Conservation (phyloP, 805 yeast genomes). For the Kodamaea neixiangensis region DNA sequence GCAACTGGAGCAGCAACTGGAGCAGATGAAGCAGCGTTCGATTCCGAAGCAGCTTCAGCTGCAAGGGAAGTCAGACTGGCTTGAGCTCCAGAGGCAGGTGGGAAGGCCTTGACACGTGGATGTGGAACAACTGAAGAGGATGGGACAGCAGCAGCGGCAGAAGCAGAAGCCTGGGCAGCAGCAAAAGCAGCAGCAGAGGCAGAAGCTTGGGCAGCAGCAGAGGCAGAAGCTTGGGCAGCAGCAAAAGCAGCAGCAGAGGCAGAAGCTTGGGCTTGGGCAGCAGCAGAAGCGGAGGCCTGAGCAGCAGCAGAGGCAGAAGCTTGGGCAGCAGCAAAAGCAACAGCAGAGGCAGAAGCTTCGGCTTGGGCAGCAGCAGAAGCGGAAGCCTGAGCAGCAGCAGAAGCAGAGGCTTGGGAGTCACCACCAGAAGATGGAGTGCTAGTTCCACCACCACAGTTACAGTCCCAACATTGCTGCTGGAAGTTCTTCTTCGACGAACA, state of each 20-base stretch:
- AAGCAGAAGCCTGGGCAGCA: neutral
- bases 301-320: conserved; percentile 5
- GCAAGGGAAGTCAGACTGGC: neutral
- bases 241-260: conserved; percentile 4
- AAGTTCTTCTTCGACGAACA: conserved; percentile 9
- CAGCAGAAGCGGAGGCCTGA: conserved; percentile 5
- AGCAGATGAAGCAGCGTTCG: conserved; percentile 18
- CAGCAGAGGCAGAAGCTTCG: conserved; percentile 5
- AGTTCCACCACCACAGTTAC: conserved; percentile 12
- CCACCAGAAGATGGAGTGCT: neutral
- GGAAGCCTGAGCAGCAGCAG: conserved; percentile 1
- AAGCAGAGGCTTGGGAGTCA: neutral
- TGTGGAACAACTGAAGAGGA: neutral
- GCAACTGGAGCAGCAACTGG: conserved; percentile 16
- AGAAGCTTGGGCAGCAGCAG: conserved; percentile 3
- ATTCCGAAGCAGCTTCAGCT: conserved; percentile 23
- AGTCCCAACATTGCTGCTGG: conserved; percentile 16
- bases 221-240: conserved; percentile 4
- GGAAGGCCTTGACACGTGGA: neutral
- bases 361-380: conserved; percentile 8
- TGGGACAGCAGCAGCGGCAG: conserved; percentile 3
- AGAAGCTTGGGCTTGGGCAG: conserved; percentile 6
- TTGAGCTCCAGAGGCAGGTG: neutral
- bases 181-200: neutral
- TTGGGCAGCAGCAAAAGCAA: conserved; percentile 4